Conservation (phyloP, 1,284 basidiomycete genomes). For the Pisolithus thermaeus region DNA sequence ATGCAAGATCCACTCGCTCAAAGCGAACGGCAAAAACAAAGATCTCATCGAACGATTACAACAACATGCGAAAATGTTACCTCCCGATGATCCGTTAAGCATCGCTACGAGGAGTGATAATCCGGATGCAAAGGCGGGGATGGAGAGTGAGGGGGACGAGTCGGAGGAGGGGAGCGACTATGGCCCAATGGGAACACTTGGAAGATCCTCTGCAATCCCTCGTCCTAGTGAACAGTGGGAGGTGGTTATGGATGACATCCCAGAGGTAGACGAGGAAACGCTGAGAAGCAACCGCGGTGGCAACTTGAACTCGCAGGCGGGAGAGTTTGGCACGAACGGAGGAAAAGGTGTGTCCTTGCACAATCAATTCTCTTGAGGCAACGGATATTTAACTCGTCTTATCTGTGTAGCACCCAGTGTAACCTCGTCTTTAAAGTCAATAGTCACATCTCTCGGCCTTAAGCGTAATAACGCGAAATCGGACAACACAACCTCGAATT, state of each 20-base stretch:
- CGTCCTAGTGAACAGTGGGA: conserved; percentile 73
- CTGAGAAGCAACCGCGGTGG: conserved; percentile 22
- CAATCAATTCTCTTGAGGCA: not conserved
- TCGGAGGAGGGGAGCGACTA: conserved; percentile 22
- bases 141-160: conserved; percentile 29
- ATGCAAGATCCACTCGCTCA: conserved; percentile 74
- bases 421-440: conserved; percentile 61
- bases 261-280: conserved; percentile 51
- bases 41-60: conserved; percentile 65
- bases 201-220: conserved; percentile 24
- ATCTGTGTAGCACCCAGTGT: conserved; percentile 40
- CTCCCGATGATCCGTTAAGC: conserved; percentile 46
- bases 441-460: conserved; percentile 65
- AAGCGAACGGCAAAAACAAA: conserved; percentile 69
- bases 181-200: conserved; percentile 13
- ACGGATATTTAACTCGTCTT: conserved; percentile 6
- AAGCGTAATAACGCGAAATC: conserved; percentile 41
- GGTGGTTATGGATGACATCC: conserved; percentile 68
- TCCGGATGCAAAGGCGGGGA: conserved; percentile 12
- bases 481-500: conserved; percentile 19
- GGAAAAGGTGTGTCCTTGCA: conserved; percentile 51
- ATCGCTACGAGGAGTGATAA: conserved; percentile 44
- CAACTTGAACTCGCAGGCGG: conserved; percentile 27
- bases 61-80: conserved; percentile 54
- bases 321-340: conserved; percentile 63